Base-by-base conservation (phyloP, 2,329 filamentous ascomycete genomes). In the Penicillium sp. region DNA sequence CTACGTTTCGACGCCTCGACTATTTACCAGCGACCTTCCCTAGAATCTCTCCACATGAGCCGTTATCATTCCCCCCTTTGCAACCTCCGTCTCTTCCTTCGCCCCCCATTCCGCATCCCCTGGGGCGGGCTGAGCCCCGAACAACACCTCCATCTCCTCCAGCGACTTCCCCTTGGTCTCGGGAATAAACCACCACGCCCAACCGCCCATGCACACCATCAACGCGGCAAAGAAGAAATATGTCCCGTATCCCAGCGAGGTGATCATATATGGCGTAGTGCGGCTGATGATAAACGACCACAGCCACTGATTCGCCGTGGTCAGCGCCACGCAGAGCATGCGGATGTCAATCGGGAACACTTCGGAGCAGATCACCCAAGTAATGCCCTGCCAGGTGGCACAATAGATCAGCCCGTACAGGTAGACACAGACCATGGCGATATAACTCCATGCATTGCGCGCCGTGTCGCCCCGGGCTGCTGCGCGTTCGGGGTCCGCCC, bases 221-320 rank as follows among this genome's bases (percentile, higher is more conserved):
- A 39, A 39, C 10, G 46, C 26, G 10, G 34, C 46, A 18, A 48
- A 48, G 23, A 48, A 41, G 26, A 41, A 48, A 20, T 20, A 48
- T 3, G 40, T 30, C 9, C 36, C 46, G 32, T 37, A 37, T 13
- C 26, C 26, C 34, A 48, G 32, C 12, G 46, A 30, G 2, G 26
- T 20, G 7, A 48, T 33, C 46, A 41, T 48, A n/a, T 41, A 32
- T 2, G 39, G 36, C 9, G 26, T 39, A 17, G 40, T 33, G 24
- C 34, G 26, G 30, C 24, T 29, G 13, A 48, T 48, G 9, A 41
- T 37, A 21, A 48, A 48, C n/a, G 36, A 20, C 24, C 34, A 39
- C 13, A 48, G 34, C 46, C 46, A 48, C 26, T 48, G 36, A 15
- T 20, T 39, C 7, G n/a, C 17, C 20, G 18, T 17, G 10, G 36